Evolutionary conservation across 2,329 filamentous ascomycete species (phyloP).

Genomic region (Trichoderma brevicompactum): DNA sequence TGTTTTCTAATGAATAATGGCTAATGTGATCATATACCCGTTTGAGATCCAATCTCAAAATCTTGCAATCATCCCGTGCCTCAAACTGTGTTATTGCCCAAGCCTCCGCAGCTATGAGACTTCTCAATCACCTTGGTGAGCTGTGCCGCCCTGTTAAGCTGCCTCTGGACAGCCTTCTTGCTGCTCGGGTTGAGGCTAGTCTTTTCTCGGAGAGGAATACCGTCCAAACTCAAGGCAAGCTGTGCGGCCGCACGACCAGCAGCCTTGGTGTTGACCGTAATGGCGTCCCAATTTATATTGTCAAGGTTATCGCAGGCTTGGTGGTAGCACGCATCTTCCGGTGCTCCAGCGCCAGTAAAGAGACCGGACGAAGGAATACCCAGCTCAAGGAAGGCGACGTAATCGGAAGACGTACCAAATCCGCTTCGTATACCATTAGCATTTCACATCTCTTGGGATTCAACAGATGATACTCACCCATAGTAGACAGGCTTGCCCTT

Average conservation of each 20-base stretch:
- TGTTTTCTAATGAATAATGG: conserved; percentile 14
- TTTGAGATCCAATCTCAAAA: neutral
- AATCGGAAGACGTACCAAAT: conserved; percentile 46
- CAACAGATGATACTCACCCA: conserved; percentile 30
- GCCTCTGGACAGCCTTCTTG: conserved; percentile 35
- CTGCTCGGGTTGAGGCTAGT: conserved; percentile 35
- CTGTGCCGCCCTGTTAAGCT: conserved; percentile 37
- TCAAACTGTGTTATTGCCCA: conserved; percentile 31
- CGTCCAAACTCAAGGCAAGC: conserved; percentile 44
- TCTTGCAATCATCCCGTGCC: neutral
- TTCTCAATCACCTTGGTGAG: conserved; percentile 37
- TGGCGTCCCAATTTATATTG: conserved; percentile 49
- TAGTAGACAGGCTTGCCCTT: conserved; percentile 39
- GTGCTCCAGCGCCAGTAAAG: conserved; percentile 44
- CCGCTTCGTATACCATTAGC: conserved; percentile 23
- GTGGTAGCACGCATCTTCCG: conserved; percentile 47
- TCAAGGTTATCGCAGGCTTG: conserved; percentile 46
- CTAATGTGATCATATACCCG: neutral
- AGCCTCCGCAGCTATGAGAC: conserved; percentile 37
- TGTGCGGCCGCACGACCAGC: conserved; percentile 57
- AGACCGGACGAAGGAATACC: conserved; percentile 46
- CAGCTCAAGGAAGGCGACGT: conserved; percentile 44
- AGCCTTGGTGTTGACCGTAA: conserved; percentile 46
- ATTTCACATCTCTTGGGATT: too few species aligned
- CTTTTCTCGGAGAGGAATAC: conserved; percentile 41